These are phyloP conservation scores for Chlamydomonas reinhardtii DNA, from an alignment of 163 green algal species.

Conservation along the genomic window DNA sequence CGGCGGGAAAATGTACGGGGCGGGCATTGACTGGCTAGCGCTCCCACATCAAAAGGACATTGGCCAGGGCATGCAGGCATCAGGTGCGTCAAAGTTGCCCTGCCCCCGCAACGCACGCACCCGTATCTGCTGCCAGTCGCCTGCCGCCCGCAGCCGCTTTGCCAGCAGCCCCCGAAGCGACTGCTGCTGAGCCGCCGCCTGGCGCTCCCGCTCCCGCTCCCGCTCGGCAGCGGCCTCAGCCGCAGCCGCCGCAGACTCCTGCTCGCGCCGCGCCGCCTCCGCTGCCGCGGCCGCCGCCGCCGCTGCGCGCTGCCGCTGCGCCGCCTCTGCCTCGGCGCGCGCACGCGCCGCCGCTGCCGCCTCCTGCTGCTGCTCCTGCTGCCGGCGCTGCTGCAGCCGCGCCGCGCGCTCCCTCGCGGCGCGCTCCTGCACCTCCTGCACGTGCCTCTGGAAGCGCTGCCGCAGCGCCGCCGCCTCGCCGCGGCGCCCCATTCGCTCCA, in stretches of 20 bases:
- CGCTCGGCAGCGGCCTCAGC: background rate
- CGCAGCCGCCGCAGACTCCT: background rate
- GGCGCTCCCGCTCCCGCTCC: constrained; percentile 8
- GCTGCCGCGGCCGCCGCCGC: background rate
- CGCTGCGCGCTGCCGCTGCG: background rate
- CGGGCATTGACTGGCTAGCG: too few relatives aligned
- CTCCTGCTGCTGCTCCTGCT: background rate
- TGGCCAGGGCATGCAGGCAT: too few relatives aligned
- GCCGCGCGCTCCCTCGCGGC: background rate
- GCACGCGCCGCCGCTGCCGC: background rate
- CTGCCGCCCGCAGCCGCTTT: background rate
- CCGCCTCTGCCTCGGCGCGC: background rate
- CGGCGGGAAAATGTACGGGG: too few relatives aligned
- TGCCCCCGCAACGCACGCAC: too few relatives aligned
- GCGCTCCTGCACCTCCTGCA: constrained; percentile 19
- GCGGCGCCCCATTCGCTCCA: constrained; percentile 36
- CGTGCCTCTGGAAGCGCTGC: constrained; percentile 16
- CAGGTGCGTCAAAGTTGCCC: too few relatives aligned
- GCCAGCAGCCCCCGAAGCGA: constrained; percentile 4
- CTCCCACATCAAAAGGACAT: too few relatives aligned
- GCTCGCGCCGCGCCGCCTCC: background rate
- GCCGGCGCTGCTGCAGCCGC: background rate
- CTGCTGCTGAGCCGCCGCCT: background rate
- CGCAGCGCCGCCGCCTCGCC: constrained; percentile 34
- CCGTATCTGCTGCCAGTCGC: constrained; percentile 37